These are phyloP conservation scores for Hyaloscypha hepaticicola DNA, from an alignment of 495 filamentous ascomycete genomes.

Conservation along the genomic window DNA sequence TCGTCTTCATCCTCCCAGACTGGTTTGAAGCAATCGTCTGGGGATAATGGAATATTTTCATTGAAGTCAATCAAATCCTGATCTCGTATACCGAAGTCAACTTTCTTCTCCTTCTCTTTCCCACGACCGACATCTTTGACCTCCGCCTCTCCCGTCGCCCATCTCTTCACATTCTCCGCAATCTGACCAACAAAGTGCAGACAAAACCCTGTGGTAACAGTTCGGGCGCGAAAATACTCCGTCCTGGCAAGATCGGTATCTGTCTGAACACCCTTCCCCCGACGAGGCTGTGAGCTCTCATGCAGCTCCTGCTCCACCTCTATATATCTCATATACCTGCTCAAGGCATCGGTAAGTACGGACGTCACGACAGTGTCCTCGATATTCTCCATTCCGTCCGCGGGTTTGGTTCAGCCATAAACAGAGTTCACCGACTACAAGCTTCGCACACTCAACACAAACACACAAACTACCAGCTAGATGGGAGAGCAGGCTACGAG, in stretches of 20 bases:
- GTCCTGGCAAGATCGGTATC: background rate
- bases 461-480: too few relatives aligned
- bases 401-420: background rate
- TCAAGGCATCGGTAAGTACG: slow-evolving; percentile 14
- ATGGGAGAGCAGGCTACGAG: background rate
- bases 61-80: slow-evolving; percentile 11
- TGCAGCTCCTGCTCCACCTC: slow-evolving; percentile 13
- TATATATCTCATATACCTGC: background rate
- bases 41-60: too few relatives aligned
- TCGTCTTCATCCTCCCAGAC: slow-evolving; percentile 13
- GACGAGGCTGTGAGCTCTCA: slow-evolving; percentile 15
- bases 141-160: background rate
- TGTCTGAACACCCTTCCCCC: slow-evolving; percentile 8
- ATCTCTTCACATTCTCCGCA: slow-evolving; percentile 2
- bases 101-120: background rate
- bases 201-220: background rate
- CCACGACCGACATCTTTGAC: background rate
- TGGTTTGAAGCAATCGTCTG: background rate
- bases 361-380: background rate
- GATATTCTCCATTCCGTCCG: slow-evolving; percentile 12
- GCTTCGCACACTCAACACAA: slow-evolving; percentile 1
- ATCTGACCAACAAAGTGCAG: background rate
- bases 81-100: background rate
- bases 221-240: slow-evolving; percentile 4
- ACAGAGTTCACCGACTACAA: background rate